Evolutionary conservation across 2,329 filamentous ascomycete genomes (phyloP).

Genomic region (Mycosphaerelloides madeirae): DNA sequence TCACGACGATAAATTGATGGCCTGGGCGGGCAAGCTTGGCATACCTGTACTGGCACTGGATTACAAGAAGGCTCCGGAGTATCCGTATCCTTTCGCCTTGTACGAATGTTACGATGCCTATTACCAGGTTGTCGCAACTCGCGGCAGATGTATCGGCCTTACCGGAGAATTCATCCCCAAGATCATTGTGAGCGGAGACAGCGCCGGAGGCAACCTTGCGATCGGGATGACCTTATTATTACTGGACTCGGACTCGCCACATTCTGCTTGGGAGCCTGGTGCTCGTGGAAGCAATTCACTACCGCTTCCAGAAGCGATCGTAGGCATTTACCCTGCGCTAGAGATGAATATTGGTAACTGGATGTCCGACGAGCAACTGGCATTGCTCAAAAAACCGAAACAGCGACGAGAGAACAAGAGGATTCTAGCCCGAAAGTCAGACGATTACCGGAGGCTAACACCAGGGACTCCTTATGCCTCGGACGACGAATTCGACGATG

Average conservation of each 20-base stretch:
- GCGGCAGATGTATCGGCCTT: constrained; percentile 71
- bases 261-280: constrained; percentile 18
- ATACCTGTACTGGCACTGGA: constrained; percentile 88
- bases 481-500: constrained; percentile 59
- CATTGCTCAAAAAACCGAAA: constrained; percentile 78
- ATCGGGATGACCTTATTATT: constrained; percentile 84
- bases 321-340: constrained; percentile 82
- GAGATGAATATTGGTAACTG: constrained; percentile 98
- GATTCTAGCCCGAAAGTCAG: constrained; percentile 77
- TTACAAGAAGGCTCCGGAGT: constrained; percentile 81
- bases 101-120: constrained; percentile 89
- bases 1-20: constrained; percentile 88
- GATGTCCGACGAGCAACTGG: constrained; percentile 99
- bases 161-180: constrained; percentile 62
- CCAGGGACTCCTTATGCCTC: constrained; percentile 75
- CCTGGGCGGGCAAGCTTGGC: constrained; percentile 85
- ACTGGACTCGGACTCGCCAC: constrained; percentile 59
- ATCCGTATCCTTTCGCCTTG: constrained; percentile 77
- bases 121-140: constrained; percentile 64
- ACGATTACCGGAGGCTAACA: constrained; percentile 79
- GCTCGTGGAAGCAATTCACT: constrained; percentile 40
- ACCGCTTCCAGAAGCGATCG: constrained; percentile 65
- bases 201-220: constrained; percentile 75
- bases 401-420: constrained; percentile 71
- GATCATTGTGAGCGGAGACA: constrained; percentile 72